A percentile compares a stretch with the other conserved stretches of the same genome.
phyloP scores from a whole-genome alignment of 2,329 filamentous ascomycete genomes.

The Alternaria sp. region DNA sequence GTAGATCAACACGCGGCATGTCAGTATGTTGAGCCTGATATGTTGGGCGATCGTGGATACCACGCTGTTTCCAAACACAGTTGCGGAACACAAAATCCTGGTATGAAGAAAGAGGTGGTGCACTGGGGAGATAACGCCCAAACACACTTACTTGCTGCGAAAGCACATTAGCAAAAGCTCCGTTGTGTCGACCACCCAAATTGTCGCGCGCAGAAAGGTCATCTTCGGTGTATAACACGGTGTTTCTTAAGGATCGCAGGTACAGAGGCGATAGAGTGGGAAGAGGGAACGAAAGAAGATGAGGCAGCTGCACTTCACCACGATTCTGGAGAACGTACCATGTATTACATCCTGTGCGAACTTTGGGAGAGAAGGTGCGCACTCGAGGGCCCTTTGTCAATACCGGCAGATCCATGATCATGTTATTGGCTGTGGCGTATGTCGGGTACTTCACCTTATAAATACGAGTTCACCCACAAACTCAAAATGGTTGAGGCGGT shows the following conservation, averaged over 20 bases:
- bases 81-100: background rate
- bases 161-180: background rate
- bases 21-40: background rate
- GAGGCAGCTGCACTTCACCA: background rate
- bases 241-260: background rate
- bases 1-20: background rate
- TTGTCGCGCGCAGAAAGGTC: background rate
- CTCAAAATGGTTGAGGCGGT: background rate
- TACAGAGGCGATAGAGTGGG: background rate
- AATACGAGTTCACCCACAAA: background rate
- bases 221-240: background rate
- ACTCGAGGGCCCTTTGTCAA: constrained; percentile 4
- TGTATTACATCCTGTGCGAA: constrained; percentile 16
- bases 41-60: background rate
- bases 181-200: background rate
- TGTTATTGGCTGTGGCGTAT: constrained; percentile 6
- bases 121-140: background rate
- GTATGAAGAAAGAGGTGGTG: background rate
- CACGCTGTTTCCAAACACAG: background rate
- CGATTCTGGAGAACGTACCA: constrained; percentile 6
- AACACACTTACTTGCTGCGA: constrained; percentile 9
- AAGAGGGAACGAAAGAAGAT: background rate
- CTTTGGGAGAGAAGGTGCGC: constrained; percentile 8
- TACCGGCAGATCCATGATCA: background rate
- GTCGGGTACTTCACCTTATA: background rate